Base-by-base conservation (phyloP, 192 early-diverging fungal species). In the Backusella australiensis region DNA sequence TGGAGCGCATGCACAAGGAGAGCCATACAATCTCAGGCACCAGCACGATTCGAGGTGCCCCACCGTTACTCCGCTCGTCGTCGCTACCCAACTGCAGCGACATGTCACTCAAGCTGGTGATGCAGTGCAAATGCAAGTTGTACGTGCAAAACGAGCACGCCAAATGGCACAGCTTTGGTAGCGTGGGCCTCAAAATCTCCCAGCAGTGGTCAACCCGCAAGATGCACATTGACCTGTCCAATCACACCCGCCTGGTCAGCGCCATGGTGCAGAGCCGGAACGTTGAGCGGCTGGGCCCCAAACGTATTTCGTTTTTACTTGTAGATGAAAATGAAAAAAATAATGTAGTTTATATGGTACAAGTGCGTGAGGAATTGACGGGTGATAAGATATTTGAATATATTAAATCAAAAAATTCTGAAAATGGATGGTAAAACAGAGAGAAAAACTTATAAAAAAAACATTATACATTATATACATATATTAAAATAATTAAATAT, bases 321-420 rank as follows among this genome's bases (percentile, higher is more conserved):
- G 76, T 82, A 42, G 85, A 84, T 69, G 81, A 78, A 38, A 72
- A 81, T 35, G 81, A 83, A 56, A 84, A 80, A 72, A 81, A 81
- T 65, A 82, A 81, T 38, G 83, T 84, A 32, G 82, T 90, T 34
- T 90, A 90, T 32, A 86, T 90, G 87, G 68, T 90, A 19, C 84
- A 88, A 73, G 79, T 90, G 52, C 86, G 85, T 71, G 89, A 90
- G 23, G 89, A 90, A 56, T 36, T 78, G 39, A 66, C 76, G 17
- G 77, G 82, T 15, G 77, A 74, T 17, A 85, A 82, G 70, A 82
- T 85, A 17, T 83, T 78, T 74, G 86, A 89, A 32, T 80, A 85
- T n/a, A 63, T 87, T 66, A 87, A 82, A 66, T 59, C 53, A 17
- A 82, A 77, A 34, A 77, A 79, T 44, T 44, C 71, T 21, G 49